A percentile compares a stretch with the other conserved stretches of the same genome.
Evolutionary conservation across 2,329 filamentous ascomycete genomes (phyloP).

Genomic region (Fusarium coicis): DNA sequence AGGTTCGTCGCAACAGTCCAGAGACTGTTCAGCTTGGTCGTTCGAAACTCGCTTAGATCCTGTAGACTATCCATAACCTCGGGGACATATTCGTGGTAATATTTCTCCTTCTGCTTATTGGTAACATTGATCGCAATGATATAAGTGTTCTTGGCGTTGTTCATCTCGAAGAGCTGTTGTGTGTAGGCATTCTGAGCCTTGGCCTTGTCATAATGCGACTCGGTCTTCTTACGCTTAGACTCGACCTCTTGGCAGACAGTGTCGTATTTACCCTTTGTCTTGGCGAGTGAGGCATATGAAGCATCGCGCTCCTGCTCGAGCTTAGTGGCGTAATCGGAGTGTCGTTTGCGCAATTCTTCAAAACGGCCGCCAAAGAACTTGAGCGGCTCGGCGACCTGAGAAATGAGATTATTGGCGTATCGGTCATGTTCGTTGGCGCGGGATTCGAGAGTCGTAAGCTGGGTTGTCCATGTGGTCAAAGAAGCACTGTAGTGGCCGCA

Average conservation of each 20-base stretch:
- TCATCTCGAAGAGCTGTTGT: conserved; percentile 93
- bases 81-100: conserved; percentile 96
- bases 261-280: conserved; percentile 94
- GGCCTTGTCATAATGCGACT: conserved; percentile 91
- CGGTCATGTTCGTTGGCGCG: conserved; percentile 90
- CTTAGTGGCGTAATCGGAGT: conserved; percentile 88
- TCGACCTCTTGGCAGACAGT: conserved; percentile 93
- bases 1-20: conserved; percentile 85
- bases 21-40: conserved; percentile 82
- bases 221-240: conserved; percentile 91
- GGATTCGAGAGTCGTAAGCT: conserved; percentile 88
- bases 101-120: conserved; percentile 96
- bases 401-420: conserved; percentile 81
- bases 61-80: conserved; percentile 94
- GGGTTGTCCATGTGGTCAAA: conserved; percentile 95
- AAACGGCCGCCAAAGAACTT: conserved; percentile 79
- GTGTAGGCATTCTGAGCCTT: conserved; percentile 94
- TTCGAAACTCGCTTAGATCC: conserved; percentile 90
- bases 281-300: conserved; percentile 86
- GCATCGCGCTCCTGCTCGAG: conserved; percentile 89
- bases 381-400: conserved; percentile 86
- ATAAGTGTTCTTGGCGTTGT: conserved; percentile 98
- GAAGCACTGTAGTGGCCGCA: conserved; percentile 72
- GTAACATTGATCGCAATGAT: conserved; percentile 95
- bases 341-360: conserved; percentile 92